Evolutionary conservation across 2,329 filamentous ascomycete species (phyloP), one percentile per base, ranked within the genome.

Genomic region (Raffaelea arxii): DNA sequence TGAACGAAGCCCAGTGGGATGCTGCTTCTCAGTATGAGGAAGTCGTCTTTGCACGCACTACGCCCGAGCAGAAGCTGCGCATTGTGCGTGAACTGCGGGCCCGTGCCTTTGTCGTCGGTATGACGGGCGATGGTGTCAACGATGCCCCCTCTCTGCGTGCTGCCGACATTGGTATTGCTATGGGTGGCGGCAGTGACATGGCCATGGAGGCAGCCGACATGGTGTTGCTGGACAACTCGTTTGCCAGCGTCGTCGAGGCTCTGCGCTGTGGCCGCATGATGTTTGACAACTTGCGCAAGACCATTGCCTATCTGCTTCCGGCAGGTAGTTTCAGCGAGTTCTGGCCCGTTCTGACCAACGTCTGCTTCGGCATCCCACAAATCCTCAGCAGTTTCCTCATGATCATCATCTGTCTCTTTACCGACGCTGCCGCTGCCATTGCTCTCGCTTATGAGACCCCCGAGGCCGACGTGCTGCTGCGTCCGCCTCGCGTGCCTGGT

Each of bases 51-150:
- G 80, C 84, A 1, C 72, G 83, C 12, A 89, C 84, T 0, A 88
- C 84, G 0, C 84, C 84, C 0, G 84, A 89, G 56, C 84, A 89
- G 58, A 90, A 90, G 59, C 74, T 89, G 6, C 78, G 82, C 27
- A 89, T 89, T 50, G 84, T 90, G n/a, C 76, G 77, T 25, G 83
- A 86, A 59, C 81, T 88, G 50, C 84, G 86, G 57, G 63, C 70
- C 1, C 68, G 75, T 9, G 69, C 75, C 58, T 83, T 53, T 62
- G 82, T 85, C 2, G 78, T 94, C 1, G 87, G 81, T 35, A 92
- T 94, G 78, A 86, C 90, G 2, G 88, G 87, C 32, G 87, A 94
- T 55, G 87, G 88, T 18, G 86, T 91, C 54, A 94, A 94, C 56
- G 88, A 94, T 58, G 84, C 86, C 0, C 86, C 87, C 0, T 87